A percentile compares a stretch with the other conserved stretches of the same genome.
Conservation (phyloP, 345 rosid genomes). For the Bretschneidera sinensis region DNA sequence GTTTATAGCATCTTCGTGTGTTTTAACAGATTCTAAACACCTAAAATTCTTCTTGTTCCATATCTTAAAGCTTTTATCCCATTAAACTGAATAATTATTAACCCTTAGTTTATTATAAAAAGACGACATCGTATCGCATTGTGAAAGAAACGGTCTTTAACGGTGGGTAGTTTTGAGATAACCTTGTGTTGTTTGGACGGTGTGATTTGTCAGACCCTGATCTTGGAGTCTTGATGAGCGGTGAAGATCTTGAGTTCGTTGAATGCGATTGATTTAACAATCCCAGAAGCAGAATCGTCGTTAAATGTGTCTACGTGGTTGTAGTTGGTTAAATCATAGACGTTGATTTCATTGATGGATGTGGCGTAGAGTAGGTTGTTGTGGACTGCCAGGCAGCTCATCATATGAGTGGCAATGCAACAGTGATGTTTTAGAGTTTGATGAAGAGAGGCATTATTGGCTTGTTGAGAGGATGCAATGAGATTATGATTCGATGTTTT, state of each 20-base stretch:
- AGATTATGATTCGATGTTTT: too few species aligned
- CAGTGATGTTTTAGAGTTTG: conserved; percentile 12
- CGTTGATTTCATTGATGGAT: conserved; percentile 27
- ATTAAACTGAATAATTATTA: conserved; percentile 68
- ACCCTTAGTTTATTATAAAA: conserved; percentile 43
- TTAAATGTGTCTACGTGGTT: conserved; percentile 24
- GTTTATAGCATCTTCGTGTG: conserved; percentile 79
- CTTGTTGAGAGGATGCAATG: background rate
- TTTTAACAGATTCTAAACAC: conserved; percentile 59
- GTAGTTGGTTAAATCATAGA: conserved; percentile 29
- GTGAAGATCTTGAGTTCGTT: conserved; percentile 31
- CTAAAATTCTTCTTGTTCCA: conserved; percentile 59
- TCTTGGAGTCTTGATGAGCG: conserved; percentile 75
- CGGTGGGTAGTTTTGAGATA: conserved; percentile 57
- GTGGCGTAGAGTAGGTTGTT: conserved; percentile 36
- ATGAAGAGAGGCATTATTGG: background rate
- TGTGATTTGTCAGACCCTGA: conserved; percentile 63
- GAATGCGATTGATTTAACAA: conserved; percentile 42
- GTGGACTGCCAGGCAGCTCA: conserved; percentile 41
- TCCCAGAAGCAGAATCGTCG: conserved; percentile 26
- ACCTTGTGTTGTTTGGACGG: conserved; percentile 30
- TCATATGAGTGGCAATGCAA: conserved; percentile 26
- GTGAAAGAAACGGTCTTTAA: conserved; percentile 49
- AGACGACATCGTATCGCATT: conserved; percentile 65
- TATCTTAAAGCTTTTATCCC: conserved; percentile 72